Evolutionary conservation across 306 rosid genomes (phyloP).

Genomic region (Urtica urens): DNA sequence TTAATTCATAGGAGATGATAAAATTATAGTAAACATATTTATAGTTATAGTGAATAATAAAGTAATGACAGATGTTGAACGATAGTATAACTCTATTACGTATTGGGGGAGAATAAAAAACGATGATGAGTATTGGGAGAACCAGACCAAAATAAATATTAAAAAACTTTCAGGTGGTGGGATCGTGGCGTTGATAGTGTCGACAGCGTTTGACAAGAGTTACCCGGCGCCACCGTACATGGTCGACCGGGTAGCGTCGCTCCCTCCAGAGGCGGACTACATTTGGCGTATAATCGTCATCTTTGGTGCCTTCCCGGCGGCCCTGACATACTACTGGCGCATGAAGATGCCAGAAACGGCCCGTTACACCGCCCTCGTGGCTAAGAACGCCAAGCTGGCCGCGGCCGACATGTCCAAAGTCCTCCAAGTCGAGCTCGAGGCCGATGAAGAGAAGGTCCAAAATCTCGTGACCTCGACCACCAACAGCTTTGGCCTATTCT

Average conservation of each 20-base stretch:
- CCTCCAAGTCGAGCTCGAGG: slow-evolving; percentile 45
- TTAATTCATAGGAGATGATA: too few relatives aligned
- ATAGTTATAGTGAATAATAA: too few relatives aligned
- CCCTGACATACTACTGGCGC: slow-evolving; percentile 75
- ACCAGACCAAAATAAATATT: too few relatives aligned
- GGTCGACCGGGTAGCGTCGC: slow-evolving; percentile 8
- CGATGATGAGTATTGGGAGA: too few relatives aligned
- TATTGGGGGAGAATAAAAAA: too few relatives aligned
- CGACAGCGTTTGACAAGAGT: slow-evolving; percentile 35
- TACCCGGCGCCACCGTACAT: slow-evolving; percentile 41
- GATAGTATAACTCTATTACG: too few relatives aligned
- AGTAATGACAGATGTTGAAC: too few relatives aligned
- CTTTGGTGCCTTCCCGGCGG: slow-evolving; percentile 67
- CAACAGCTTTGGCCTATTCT: slow-evolving; percentile 50
- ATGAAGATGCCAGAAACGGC: slow-evolving; percentile 95
- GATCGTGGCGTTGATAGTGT: slow-evolving; percentile 44
- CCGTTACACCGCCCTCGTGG: slow-evolving; percentile 79
- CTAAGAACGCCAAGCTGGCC: slow-evolving; percentile 58
- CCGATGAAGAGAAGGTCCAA: slow-evolving; percentile 36
- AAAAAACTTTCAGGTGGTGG: slow-evolving; percentile 86
- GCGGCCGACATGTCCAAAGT: slow-evolving; percentile 78
- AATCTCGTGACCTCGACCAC: neutral
- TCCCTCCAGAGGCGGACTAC: slow-evolving; percentile 42
- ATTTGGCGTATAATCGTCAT: slow-evolving; percentile 73
- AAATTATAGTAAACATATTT: too few relatives aligned